Base-by-base conservation (phyloP, 2,329 filamentous ascomycete species). In the Coniella lustricola region DNA sequence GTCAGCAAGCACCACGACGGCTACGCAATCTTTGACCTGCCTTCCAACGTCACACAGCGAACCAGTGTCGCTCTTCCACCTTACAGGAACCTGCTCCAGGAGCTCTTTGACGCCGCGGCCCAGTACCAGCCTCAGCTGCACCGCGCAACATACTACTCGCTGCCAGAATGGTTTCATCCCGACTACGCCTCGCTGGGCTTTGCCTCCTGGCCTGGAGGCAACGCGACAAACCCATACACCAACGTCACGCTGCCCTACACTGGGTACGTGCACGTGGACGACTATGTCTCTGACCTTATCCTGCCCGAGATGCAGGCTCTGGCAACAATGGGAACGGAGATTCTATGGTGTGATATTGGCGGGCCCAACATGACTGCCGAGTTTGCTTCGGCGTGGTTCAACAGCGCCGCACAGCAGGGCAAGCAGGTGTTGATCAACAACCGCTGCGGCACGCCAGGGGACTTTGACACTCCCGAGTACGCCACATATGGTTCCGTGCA, bases 291-390 rank as follows among this genome's bases (percentile, higher is more conserved):
- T 1, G 67, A 73, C 46, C 56, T 70, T 7, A 65, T 71, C 35
- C 46, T 71, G 1, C 70, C 69, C 0, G 63, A 72, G 52, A 73
- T 73, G 69, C 58, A 66, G 16, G 67, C 63, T 1, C 59, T 73
- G 1, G 68, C 69, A 3, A 53, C 60, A 8, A 67, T 68, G 60
- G 64, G 62, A 36, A 69, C 66, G 0, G 70, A 73, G 35, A 68
- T 74, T 16, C 67, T 74, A 63, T 73, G 70, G 70, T 73, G 69
- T 54, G 69, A 73, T 50, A 68, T 67, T 41, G 70, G 70, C 10
- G 69, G 65, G 2, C 64, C 70, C 1, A 73, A 72, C 53, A 48
- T 62, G 2, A 71, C 70, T 1, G 61, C 65, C 3, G 59, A 65
- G 22, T 73, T 72, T 53, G 69, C 70, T 7, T 59, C 66, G 0